Conservation (phyloP, 495 filamentous ascomycete genomes). For the Penicillium canariense region DNA sequence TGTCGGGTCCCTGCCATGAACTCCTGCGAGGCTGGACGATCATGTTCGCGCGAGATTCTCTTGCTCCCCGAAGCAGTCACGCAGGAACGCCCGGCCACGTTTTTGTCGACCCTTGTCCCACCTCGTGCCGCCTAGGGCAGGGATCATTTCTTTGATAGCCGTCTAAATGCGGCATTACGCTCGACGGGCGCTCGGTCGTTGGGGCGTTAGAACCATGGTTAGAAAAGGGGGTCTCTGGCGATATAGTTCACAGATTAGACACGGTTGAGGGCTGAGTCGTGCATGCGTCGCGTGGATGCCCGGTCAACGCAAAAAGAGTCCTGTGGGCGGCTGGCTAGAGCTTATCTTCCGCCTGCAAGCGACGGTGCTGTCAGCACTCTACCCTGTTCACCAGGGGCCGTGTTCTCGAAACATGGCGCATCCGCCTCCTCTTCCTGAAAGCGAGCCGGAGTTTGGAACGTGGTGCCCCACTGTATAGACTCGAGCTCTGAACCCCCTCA, state of each 20-base stretch:
- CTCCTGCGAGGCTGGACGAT: not conserved
- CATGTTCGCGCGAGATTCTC: not conserved
- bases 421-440: not conserved
- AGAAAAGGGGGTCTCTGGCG: constrained; percentile 2
- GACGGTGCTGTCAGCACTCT: constrained; percentile 7
- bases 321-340: not conserved
- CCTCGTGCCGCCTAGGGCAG: no score
- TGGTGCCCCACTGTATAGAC: not conserved
- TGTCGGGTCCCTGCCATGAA: not conserved
- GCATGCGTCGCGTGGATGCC: not conserved
- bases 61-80: constrained; percentile 14
- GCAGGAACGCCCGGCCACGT: constrained; percentile 30
- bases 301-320: not conserved
- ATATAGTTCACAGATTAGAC: constrained; percentile 13
- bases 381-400: constrained; percentile 1
- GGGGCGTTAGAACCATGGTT: not conserved
- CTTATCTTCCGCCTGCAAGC: not conserved
- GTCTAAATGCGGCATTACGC: not conserved
- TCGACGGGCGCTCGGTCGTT: not conserved
- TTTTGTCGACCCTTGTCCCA: constrained; percentile 4
- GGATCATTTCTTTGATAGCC: not conserved
- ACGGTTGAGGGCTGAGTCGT: constrained; percentile 4
- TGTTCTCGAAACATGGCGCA: not conserved
- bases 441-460: not conserved
- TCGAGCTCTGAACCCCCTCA: not conserved